Conservation (phyloP, 495 filamentous ascomycete species). For the Hyaloscypha hepaticicola region DNA sequence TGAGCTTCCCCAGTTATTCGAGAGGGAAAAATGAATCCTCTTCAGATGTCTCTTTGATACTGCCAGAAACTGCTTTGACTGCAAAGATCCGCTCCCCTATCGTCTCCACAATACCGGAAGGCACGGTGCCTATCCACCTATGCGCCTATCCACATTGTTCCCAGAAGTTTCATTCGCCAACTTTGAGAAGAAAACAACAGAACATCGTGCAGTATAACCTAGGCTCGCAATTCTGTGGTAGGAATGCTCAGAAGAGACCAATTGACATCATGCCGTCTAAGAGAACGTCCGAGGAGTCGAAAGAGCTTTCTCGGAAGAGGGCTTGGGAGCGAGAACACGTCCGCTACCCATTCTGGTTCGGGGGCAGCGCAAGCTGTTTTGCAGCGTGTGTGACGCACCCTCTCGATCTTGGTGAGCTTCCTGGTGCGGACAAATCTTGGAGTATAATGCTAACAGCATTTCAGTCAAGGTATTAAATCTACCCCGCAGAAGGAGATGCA, state of each 20-base stretch:
- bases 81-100: background rate
- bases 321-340: slow-evolving; percentile 42
- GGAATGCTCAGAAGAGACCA: slow-evolving; percentile 28
- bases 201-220: background rate
- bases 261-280: slow-evolving; percentile 28
- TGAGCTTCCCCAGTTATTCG: background rate
- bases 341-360: slow-evolving; percentile 90
- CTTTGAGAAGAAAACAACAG: background rate
- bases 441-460: slow-evolving; percentile 23
- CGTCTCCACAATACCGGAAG: background rate
- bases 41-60: background rate
- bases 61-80: background rate
- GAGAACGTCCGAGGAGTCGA: slow-evolving; percentile 28
- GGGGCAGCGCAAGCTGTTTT: slow-evolving; percentile 86
- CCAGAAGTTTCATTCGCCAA: background rate
- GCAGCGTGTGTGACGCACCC: slow-evolving; percentile 90
- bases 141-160: background rate
- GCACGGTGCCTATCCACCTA: background rate
- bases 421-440: background rate
- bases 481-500: background rate
- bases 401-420: slow-evolving; percentile 66
- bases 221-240: background rate
- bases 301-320: slow-evolving; percentile 26
- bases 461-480: slow-evolving; percentile 51
- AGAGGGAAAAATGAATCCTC: background rate